A percentile compares a stretch with the other conserved stretches of the same genome.
Conservation (phyloP, 129 eudicot species). For the Artemisia annua region DNA sequence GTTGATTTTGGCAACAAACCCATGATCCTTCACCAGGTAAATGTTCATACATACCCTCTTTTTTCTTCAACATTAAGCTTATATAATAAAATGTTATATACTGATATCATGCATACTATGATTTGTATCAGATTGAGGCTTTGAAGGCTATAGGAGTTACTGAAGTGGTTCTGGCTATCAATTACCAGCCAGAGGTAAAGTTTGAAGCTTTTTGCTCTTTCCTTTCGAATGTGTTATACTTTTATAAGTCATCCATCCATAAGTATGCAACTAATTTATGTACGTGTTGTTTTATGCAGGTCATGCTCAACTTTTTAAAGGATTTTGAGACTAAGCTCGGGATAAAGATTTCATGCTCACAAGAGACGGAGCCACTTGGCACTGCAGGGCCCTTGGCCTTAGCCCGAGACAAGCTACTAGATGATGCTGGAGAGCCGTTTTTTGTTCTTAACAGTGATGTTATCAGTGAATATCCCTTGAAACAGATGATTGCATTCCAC, state of each 20-base stretch:
- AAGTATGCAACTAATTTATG: background rate
- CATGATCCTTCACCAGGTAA: constrained; percentile 97
- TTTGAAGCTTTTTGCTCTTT: constrained; percentile 9
- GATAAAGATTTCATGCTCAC: constrained; percentile 82
- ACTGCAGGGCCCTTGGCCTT: constrained; percentile 90
- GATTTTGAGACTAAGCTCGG: constrained; percentile 79
- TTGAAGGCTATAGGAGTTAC: constrained; percentile 89
- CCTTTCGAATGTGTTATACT: background rate
- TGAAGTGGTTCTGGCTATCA: constrained; percentile 95
- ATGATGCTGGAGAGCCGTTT: constrained; percentile 73
- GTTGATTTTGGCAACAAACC: constrained; percentile 98
- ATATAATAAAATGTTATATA: background rate
- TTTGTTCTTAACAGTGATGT: constrained; percentile 87
- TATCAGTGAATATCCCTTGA: constrained; percentile 74
- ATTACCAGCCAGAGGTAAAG: constrained; percentile 95
- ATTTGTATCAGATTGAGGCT: constrained; percentile 77
- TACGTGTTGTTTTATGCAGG: constrained; percentile 30
- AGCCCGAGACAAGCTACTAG: constrained; percentile 75
- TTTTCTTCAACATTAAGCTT: constrained; percentile 2
- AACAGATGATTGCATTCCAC: constrained; percentile 78
- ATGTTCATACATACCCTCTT: background rate
- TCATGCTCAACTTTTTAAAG: constrained; percentile 75
- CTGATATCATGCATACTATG: background rate
- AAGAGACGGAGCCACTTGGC: constrained; percentile 87
- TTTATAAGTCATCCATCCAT: background rate